Conservation (phyloP, 768 basidiomycete species). For the Fomitopsis pulvina region DNA sequence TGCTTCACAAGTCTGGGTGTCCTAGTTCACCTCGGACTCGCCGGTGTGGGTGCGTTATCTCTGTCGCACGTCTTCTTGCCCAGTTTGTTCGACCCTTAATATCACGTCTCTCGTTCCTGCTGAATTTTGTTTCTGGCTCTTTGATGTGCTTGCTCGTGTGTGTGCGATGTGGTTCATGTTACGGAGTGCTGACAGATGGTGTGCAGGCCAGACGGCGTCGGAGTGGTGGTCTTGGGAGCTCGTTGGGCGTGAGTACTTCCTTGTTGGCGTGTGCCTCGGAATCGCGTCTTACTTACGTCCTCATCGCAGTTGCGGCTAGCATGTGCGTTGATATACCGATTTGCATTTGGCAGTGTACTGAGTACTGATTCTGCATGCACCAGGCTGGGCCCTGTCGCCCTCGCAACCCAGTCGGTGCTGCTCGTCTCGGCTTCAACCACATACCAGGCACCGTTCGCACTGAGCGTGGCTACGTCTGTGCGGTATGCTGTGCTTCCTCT, state of each 20-base stretch:
- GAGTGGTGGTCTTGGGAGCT: slow-evolving; percentile 99
- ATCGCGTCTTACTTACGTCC: too few species aligned
- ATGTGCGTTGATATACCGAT: too few species aligned
- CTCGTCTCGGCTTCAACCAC: slow-evolving; percentile 68
- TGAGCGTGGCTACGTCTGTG: slow-evolving; percentile 81
- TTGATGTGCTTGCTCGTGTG: not conserved
- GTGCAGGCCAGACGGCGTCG: slow-evolving; percentile 64
- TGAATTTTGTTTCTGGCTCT: too few species aligned
- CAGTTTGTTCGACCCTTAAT: not conserved
- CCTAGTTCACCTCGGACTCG: slow-evolving; percentile 69
- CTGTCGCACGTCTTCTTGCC: not conserved
- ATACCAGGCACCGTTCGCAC: slow-evolving; percentile 78
- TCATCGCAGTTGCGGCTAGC: slow-evolving; percentile 49
- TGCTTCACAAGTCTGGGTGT: slow-evolving; percentile 65
- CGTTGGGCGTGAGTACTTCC: slow-evolving; percentile 39
- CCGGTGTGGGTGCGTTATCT: slow-evolving; percentile 57
- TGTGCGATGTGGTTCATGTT: not conserved
- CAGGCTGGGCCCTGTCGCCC: slow-evolving; percentile 69
- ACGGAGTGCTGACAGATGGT: not conserved
- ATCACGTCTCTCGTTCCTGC: not conserved
- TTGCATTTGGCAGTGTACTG: too few species aligned
- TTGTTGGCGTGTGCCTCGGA: too few species aligned
- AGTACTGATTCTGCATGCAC: not conserved
- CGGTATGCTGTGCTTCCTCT: slow-evolving; percentile 40
- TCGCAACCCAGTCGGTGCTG: slow-evolving; percentile 88